Conservation (phyloP, 176 grass and related monocot species). For the Bonia amplexicaulis region DNA sequence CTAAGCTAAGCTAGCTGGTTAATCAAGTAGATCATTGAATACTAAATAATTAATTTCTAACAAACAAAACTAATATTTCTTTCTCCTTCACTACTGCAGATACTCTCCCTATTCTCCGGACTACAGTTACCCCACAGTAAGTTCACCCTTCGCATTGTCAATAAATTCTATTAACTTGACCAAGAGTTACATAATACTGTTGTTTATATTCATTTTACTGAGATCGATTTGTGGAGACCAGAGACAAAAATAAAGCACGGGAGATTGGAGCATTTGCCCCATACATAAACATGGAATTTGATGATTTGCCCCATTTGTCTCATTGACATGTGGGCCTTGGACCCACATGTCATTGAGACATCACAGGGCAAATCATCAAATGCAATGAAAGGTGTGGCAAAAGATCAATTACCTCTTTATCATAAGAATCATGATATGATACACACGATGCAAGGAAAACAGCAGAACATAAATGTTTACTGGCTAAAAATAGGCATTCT, state of each 20-base stretch:
- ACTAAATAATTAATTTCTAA: conserved; percentile 2
- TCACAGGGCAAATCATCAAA: too few relatives aligned
- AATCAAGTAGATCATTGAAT: neutral
- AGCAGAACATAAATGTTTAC: neutral
- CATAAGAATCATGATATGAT: neutral
- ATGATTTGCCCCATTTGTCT: too few relatives aligned
- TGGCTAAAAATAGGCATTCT: neutral
- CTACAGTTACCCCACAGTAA: conserved; percentile 67
- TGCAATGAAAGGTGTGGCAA: too few relatives aligned
- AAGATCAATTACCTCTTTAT: too few relatives aligned
- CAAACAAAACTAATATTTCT: conserved; percentile 20
- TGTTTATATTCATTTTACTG: conserved; percentile 6
- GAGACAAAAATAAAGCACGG: neutral
- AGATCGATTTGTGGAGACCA: neutral
- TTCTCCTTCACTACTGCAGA: conserved; percentile 39
- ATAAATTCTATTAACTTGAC: neutral
- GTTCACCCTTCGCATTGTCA: conserved; percentile 13
- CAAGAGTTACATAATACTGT: neutral
- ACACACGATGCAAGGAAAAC: neutral
- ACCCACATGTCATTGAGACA: too few relatives aligned
- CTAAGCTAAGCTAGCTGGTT: neutral
- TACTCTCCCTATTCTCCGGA: conserved; percentile 82
- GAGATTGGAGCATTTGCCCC: too few relatives aligned
- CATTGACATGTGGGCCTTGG: too few relatives aligned
- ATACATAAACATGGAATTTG: too few relatives aligned